Conservation (phyloP, 2,329 filamentous ascomycete species). For the Ophiostoma populinum region DNA sequence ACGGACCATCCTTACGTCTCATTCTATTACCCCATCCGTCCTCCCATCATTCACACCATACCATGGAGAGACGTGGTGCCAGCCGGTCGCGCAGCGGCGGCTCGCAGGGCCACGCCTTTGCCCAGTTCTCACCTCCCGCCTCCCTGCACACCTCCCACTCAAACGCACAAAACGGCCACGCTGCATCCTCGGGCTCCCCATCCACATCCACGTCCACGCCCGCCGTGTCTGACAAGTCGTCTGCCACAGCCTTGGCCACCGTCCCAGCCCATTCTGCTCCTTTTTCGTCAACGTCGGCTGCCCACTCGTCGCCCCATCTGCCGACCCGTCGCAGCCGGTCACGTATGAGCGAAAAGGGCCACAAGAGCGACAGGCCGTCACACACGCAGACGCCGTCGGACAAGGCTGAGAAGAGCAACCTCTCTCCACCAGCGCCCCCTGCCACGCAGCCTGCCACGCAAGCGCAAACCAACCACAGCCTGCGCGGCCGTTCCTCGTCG, state of each 20-base stretch:
- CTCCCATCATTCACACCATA: not conserved
- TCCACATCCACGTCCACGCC: not conserved
- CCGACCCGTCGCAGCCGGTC: not conserved
- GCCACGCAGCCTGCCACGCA: no score
- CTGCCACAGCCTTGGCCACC: not conserved
- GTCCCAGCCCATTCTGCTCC: slow-evolving; percentile 12
- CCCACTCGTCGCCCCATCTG: slow-evolving; percentile 7
- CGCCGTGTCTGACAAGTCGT: not conserved
- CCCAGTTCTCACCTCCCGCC: no score
- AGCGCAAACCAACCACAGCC: no score
- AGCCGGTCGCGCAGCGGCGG: slow-evolving; percentile 10
- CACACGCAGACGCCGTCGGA: no score
- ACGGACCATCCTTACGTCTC: no score
- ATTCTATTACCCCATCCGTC: not conserved
- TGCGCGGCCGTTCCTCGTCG: not conserved
- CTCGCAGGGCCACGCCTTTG: not conserved
- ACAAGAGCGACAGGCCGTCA: no score
- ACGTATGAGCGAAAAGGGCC: not conserved
- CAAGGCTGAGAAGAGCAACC: slow-evolving; percentile 1
- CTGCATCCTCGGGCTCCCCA: slow-evolving; percentile 1
- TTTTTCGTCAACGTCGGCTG: no score
- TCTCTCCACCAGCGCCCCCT: not conserved
- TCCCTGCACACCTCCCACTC: not conserved
- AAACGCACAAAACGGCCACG: not conserved
- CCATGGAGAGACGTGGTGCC: slow-evolving; percentile 12